Evolutionary conservation across 805 yeast species (phyloP).

Genomic region (Ascoidea tarda): DNA sequence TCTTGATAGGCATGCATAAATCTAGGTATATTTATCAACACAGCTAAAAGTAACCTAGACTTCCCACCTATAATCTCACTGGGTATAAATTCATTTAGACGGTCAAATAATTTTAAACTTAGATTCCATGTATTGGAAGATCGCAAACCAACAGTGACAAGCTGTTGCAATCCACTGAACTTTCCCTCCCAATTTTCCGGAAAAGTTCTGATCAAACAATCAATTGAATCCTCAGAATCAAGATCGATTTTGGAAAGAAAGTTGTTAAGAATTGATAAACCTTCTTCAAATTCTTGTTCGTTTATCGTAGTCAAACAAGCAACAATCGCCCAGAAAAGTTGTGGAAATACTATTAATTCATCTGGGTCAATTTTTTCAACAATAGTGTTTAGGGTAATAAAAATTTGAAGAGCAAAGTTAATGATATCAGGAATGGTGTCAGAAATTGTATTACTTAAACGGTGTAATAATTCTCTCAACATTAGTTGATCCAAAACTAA

Average conservation of each 20-base stretch:
- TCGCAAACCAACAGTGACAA: constrained; percentile 70
- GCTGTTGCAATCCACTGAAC: constrained; percentile 76
- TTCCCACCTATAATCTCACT: constrained; percentile 70
- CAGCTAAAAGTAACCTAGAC: constrained; percentile 52
- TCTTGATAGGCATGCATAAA: constrained; percentile 68
- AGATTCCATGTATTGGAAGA: constrained; percentile 73
- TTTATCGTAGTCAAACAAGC: constrained; percentile 85
- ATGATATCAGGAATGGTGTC: constrained; percentile 85
- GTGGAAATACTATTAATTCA: constrained; percentile 77
- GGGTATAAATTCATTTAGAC: constrained; percentile 48
- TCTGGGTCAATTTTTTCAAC: constrained; percentile 75
- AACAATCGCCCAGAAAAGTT: constrained; percentile 87
- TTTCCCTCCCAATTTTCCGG: constrained; percentile 95
- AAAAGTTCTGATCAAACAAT: constrained; percentile 69
- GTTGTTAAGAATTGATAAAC: constrained; percentile 66
- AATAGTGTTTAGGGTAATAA: constrained; percentile 90
- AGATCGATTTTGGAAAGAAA: constrained; percentile 78
- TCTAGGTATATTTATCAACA: constrained; percentile 72
- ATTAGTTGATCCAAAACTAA: constrained; percentile 72
- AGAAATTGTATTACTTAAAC: constrained; percentile 84
- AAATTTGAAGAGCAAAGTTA: constrained; percentile 92
- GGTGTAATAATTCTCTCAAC: constrained; percentile 87
- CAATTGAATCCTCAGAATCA: constrained; percentile 74
- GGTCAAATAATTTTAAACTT: constrained; percentile 58
- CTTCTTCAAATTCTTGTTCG: constrained; percentile 87